Evolutionary conservation across 2,329 filamentous ascomycete species (phyloP).

Genomic region (Salinomyces thailandicus): DNA sequence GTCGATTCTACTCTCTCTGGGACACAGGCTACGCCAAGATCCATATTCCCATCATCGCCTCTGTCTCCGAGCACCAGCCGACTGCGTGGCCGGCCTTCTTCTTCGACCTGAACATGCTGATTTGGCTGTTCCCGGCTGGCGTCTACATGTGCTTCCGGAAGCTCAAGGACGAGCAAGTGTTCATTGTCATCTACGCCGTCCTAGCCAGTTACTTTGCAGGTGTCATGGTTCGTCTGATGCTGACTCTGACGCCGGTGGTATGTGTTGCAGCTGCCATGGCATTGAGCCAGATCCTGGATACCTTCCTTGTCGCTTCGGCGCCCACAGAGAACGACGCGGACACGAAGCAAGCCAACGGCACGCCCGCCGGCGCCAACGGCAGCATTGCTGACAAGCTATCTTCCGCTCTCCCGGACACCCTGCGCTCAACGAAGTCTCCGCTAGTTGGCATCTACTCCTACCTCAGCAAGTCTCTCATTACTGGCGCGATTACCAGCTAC

Average conservation of each 20-base stretch:
- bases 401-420: constrained; percentile 40
- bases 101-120: constrained; percentile 95
- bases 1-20: constrained; percentile 98
- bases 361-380: constrained; percentile 32
- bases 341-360: constrained; percentile 27
- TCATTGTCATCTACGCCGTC: constrained; percentile 93
- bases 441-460: constrained; percentile 73
- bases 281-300: constrained; percentile 77
- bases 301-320: constrained; percentile 59
- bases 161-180: constrained; percentile 91
- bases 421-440: constrained; percentile 62
- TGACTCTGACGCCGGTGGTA: constrained; percentile 90
- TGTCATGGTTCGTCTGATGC: constrained; percentile 98
- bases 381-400: constrained; percentile 46
- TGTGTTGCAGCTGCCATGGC: constrained; percentile 89
- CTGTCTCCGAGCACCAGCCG: constrained; percentile 98
- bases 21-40: constrained; percentile 98
- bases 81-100: constrained; percentile 99
- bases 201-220: constrained; percentile 96
- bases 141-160: constrained; percentile 97
- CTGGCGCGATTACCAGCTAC: constrained; percentile 63
- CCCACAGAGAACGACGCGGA: constrained; percentile 33
- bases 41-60: constrained; percentile 97
- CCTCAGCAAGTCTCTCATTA: constrained; percentile 69
- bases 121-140: constrained; percentile 97